These are phyloP conservation scores for Akanthomyces muscarius DNA, from an alignment of 2,329 filamentous ascomycete species.

Conservation along the genomic window DNA sequence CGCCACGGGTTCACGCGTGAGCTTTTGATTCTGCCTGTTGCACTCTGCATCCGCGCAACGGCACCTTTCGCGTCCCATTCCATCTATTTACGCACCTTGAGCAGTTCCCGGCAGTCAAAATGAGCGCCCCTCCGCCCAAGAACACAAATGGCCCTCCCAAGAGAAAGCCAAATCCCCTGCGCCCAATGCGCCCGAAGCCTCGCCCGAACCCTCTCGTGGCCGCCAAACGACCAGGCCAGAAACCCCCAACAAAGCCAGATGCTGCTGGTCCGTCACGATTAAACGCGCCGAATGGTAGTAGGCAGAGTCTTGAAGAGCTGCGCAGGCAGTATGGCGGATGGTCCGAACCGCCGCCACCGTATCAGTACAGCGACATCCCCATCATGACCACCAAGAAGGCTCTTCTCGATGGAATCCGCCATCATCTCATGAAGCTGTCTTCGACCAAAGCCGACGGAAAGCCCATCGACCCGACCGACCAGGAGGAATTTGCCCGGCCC, in stretches of 20 bases:
- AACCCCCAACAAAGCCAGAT: conserved; percentile 25
- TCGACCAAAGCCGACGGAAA: conserved; percentile 56
- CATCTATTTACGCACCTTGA: neutral
- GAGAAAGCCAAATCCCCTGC: conserved; percentile 34
- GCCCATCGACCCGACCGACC: conserved; percentile 62
- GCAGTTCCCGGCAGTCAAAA: conserved; percentile 25
- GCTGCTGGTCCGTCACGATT: conserved; percentile 21
- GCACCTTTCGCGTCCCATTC: neutral
- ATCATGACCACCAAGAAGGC: conserved; percentile 80
- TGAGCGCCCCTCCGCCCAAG: conserved; percentile 42
- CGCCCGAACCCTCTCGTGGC: conserved; percentile 61
- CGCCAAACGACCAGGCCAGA: conserved; percentile 44
- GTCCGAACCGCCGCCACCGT: conserved; percentile 48
- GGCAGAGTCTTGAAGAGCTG: conserved; percentile 37
- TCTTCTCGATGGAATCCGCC: conserved; percentile 72
- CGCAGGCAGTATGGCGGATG: conserved; percentile 52
- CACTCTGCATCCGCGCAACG: conserved; percentile 1
- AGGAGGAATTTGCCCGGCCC: conserved; percentile 79
- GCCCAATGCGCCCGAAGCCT: conserved; percentile 38
- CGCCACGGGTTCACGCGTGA: neutral
- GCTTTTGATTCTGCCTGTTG: conserved; percentile 19
- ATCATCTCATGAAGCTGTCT: conserved; percentile 80
- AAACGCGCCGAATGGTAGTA: conserved; percentile 26
- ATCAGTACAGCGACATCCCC: conserved; percentile 54
- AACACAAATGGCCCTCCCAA: conserved; percentile 31